Evolutionary conservation across 202 grass and related monocot species (phyloP).

Genomic region (Bolboschoenoplectus hybrid): DNA sequence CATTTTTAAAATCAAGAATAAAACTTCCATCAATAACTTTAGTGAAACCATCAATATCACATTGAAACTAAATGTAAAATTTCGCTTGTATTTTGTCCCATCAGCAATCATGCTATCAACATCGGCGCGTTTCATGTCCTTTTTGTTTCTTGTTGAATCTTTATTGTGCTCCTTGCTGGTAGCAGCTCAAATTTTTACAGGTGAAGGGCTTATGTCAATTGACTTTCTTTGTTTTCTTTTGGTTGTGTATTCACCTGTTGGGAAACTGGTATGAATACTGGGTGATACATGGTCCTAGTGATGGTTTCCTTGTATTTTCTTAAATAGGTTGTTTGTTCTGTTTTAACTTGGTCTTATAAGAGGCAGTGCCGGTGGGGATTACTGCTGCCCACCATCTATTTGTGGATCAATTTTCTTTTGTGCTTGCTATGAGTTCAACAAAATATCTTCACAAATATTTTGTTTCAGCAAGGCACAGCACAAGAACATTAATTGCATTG

Average conservation of each 20-base stretch:
- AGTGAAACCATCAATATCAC: background rate
- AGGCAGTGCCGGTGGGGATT: background rate
- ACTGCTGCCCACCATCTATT: background rate
- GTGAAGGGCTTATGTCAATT: background rate
- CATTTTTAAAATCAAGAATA: background rate
- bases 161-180: background rate
- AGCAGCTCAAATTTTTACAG: background rate
- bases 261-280: background rate
- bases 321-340: background rate
- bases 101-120: slow-evolving; percentile 1
- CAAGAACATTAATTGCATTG: background rate
- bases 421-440: background rate
- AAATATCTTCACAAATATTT: background rate
- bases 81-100: background rate
- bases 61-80: background rate
- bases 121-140: background rate
- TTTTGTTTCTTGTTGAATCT: background rate
- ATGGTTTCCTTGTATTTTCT: background rate
- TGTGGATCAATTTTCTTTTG: background rate
- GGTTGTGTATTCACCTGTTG: background rate
- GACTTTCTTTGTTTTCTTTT: background rate
- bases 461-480: background rate
- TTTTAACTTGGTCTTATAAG: slow-evolving; percentile 6
- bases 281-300: background rate
- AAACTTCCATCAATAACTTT: background rate